phyloP scores from a whole-genome alignment of 129 eudicot genomes.

The Flaveria trinervia region DNA sequence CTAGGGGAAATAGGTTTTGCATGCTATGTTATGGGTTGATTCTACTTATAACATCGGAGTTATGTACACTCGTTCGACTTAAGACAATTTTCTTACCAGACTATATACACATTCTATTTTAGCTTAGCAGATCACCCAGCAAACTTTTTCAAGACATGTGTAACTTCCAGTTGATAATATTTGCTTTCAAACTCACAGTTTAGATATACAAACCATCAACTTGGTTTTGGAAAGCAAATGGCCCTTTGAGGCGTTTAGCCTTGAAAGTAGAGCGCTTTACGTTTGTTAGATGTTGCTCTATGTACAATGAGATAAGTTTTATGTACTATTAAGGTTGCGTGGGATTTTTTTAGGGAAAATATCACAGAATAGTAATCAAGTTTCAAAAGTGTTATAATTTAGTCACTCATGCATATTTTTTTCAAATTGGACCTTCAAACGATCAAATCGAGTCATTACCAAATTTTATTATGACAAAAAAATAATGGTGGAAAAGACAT shows the following conservation, averaged over 20 bases:
- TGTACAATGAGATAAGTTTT: not conserved
- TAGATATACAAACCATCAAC: not conserved
- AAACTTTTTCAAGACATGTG: constrained; percentile 1
- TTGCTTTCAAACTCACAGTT: constrained; percentile 9
- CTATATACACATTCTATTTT: constrained; percentile 17
- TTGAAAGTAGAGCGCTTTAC: no score
- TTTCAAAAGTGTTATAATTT: no score
- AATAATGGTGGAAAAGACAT: no score
- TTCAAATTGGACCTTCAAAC: no score
- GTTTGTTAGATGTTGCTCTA: no score
- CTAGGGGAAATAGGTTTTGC: constrained; percentile 41
- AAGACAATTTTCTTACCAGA: constrained; percentile 23
- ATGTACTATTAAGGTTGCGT: no score
- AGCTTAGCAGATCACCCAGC: constrained; percentile 15
- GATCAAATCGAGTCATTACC: no score
- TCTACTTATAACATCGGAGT: constrained; percentile 25
- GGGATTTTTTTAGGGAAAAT: no score
- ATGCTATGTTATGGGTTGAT: constrained; percentile 29
- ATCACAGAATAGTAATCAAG: no score
- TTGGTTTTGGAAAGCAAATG: not conserved
- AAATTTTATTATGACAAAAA: no score
- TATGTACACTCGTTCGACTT: constrained; percentile 33
- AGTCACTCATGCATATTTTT: no score
- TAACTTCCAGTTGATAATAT: constrained; percentile 3
- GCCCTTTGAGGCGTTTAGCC: no score